A percentile compares a stretch with the other conserved stretches of the same genome.
phyloP scores from a whole-genome alignment of 2,329 filamentous ascomycete genomes.

The Hypomyces rosellus region DNA sequence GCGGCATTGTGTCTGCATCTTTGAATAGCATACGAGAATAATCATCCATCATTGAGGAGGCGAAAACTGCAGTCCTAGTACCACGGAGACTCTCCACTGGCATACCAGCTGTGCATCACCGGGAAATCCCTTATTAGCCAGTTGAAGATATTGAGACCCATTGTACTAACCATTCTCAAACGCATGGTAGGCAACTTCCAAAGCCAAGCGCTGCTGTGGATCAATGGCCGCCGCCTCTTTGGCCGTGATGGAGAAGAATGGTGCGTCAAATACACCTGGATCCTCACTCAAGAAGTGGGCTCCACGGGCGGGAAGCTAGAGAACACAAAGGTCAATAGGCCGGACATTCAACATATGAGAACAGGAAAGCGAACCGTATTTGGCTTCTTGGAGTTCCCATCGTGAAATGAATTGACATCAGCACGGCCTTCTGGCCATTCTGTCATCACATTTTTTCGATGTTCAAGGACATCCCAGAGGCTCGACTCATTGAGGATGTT shows the following conservation, averaged over 20 bases:
- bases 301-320: constrained; percentile 1
- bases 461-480: constrained; percentile 30
- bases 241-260: constrained; percentile 23
- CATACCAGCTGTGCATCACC: too few relatives aligned
- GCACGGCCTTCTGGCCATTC: constrained; percentile 26
- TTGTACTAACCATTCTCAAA: constrained; percentile 4
- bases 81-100: constrained; percentile 22
- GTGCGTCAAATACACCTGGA: constrained; percentile 14
- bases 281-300: constrained; percentile 4
- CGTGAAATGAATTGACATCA: constrained; percentile 21
- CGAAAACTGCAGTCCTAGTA: constrained; percentile 25
- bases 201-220: constrained; percentile 9
- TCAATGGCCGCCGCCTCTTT: constrained; percentile 12
- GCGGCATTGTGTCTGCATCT: constrained; percentile 25
- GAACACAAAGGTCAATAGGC: too few relatives aligned
- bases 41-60: too few relatives aligned
- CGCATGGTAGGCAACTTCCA: constrained; percentile 10
- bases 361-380: too few relatives aligned
- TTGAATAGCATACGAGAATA: constrained; percentile 27
- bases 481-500: constrained; percentile 22
- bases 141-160: too few relatives aligned
- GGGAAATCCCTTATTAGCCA: too few relatives aligned
- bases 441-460: constrained; percentile 25
- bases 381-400: neutral
- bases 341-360: too few relatives aligned